phyloP scores from a whole-genome alignment of 1,284 basidiomycete species.

The Ceraceosorus bombacis region DNA sequence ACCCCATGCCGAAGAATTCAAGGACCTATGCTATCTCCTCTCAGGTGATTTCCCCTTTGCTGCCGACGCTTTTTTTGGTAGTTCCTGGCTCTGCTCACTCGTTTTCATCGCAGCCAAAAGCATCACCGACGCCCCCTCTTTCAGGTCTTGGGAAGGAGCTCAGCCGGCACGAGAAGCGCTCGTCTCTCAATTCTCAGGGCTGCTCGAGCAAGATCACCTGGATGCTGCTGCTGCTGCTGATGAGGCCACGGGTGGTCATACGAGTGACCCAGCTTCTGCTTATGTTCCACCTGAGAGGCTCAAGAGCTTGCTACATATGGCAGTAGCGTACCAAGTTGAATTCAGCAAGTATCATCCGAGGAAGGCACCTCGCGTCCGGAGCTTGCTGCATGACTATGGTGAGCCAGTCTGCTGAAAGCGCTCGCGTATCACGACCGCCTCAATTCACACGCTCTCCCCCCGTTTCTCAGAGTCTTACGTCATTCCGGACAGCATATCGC shows the following conservation, averaged over 20 bases:
- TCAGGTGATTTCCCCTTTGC: conserved; percentile 21
- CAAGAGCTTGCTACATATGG: conserved; percentile 51
- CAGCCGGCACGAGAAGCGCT: conserved; percentile 50
- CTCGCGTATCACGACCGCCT: neutral
- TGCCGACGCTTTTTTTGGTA: neutral
- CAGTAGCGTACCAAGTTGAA: conserved; percentile 52
- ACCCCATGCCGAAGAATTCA: conserved; percentile 52
- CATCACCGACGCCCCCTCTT: conserved; percentile 52
- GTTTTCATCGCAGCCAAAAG: conserved; percentile 30
- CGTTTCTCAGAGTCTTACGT: conserved; percentile 19
- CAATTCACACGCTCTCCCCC: neutral
- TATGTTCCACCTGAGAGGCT: conserved; percentile 51
- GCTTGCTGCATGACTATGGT: conserved; percentile 38
- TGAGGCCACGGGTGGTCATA: no score
- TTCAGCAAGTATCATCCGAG: conserved; percentile 46
- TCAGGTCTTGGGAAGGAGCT: conserved; percentile 53
- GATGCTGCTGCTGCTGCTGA: conserved; percentile 21
- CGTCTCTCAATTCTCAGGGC: conserved; percentile 41
- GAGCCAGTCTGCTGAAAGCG: neutral
- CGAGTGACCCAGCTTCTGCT: neutral
- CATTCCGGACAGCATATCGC: conserved; percentile 31
- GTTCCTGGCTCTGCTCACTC: neutral
- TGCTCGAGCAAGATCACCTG: conserved; percentile 40
- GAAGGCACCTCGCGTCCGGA: conserved; percentile 43
- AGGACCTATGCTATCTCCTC: conserved; percentile 53